phyloP scores from a whole-genome alignment of 1,139 yeast genomes.

The Nakaseomyces delphensis region DNA sequence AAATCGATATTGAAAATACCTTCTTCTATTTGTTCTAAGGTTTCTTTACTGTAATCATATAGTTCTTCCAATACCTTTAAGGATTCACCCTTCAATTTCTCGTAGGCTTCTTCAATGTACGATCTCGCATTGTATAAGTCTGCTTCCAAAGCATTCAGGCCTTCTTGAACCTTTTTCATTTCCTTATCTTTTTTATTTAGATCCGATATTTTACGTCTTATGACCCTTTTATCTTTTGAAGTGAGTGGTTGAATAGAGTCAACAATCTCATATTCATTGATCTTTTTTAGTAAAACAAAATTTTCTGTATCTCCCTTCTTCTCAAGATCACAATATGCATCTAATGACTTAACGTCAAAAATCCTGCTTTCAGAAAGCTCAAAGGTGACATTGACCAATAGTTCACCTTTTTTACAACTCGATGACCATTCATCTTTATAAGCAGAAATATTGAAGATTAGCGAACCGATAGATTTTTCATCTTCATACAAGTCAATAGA shows the following conservation, averaged over 20 bases:
- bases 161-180: constrained; percentile 40
- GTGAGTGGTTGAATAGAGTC: not conserved
- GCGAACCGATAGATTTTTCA: constrained; percentile 40
- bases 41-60: constrained; percentile 37
- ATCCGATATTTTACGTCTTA: not conserved
- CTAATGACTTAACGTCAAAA: constrained; percentile 38
- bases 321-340: constrained; percentile 34
- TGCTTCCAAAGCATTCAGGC: constrained; percentile 49
- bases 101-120: constrained; percentile 42
- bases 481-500: constrained; percentile 47
- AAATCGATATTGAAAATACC: constrained; percentile 52
- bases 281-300: not conserved
- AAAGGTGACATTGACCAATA: constrained; percentile 40
- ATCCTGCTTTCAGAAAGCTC: constrained; percentile 43
- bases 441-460: constrained; percentile 23
- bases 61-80: constrained; percentile 34
- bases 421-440: constrained; percentile 29
- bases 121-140: constrained; percentile 48
- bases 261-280: constrained; percentile 7
- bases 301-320: not conserved
- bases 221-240: not conserved
- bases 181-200: constrained; percentile 38
- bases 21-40: constrained; percentile 72
- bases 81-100: constrained; percentile 33
- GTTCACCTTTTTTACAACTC: constrained; percentile 39